Conservation (phyloP, 306 rosid genomes). For the Aeschynomene evenia region DNA sequence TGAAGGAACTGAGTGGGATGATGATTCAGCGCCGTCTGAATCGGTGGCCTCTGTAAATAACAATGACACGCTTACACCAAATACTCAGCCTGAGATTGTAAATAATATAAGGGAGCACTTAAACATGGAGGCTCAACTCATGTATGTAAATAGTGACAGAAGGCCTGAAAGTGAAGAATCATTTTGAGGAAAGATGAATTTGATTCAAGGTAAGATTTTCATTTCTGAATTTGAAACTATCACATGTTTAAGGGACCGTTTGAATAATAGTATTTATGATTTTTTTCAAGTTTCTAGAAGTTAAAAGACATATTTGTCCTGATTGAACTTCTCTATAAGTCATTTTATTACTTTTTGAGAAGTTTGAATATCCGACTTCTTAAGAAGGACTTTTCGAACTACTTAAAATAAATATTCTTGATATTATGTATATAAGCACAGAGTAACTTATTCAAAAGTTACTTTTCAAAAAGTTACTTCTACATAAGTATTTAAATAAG, state of each 20-base stretch:
- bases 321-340: too few species aligned
- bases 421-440: too few species aligned
- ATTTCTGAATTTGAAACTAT: constrained; percentile 2
- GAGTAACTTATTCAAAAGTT: too few species aligned
- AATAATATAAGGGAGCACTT: constrained; percentile 72
- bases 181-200: constrained; percentile 52
- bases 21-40: constrained; percentile 43
- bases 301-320: too few species aligned
- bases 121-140: constrained; percentile 67
- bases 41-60: constrained; percentile 61
- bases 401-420: too few species aligned
- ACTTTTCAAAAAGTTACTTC: too few species aligned
- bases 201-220: constrained; percentile 58
- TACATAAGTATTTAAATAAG: too few species aligned
- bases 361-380: too few species aligned
- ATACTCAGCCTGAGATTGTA: constrained; percentile 72
- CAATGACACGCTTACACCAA: constrained; percentile 51
- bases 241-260: background rate
- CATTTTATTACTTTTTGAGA: too few species aligned
- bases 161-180: constrained; percentile 72
- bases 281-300: too few species aligned
- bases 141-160: constrained; percentile 74
- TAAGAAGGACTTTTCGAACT: too few species aligned
- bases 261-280: too few species aligned
- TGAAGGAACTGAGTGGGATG: constrained; percentile 49